Evolutionary conservation across 2,329 filamentous ascomycete species (phyloP).

Genomic region (Aspergillus sp.): DNA sequence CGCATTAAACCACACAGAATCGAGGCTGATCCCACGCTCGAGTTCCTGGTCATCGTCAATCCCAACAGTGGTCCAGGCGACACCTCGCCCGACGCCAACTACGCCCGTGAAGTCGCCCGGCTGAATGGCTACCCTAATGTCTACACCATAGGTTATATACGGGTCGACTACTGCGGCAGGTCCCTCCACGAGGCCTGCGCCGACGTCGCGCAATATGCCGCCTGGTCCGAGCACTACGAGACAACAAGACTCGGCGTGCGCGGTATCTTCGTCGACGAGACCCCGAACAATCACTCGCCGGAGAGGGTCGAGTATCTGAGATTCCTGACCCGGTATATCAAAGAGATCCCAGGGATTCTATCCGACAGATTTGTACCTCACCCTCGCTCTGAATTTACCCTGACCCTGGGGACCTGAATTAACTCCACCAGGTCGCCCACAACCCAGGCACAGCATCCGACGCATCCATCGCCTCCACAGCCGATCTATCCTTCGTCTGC

Average conservation of each 20-base stretch:
- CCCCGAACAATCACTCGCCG: constrained; percentile 13
- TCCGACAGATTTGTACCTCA: constrained; percentile 10
- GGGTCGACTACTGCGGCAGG: constrained; percentile 25
- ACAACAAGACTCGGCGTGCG: constrained; percentile 11
- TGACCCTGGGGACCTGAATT: not conserved
- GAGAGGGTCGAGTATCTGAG: constrained; percentile 11
- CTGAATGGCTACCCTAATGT: constrained; percentile 20
- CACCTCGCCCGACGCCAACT: constrained; percentile 14
- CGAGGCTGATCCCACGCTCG: constrained; percentile 8
- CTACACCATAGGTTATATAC: constrained; percentile 24
- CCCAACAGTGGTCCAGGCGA: constrained; percentile 20
- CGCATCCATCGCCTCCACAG: constrained; percentile 2
- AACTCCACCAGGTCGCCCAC: constrained; percentile 11
- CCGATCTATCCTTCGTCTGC: constrained; percentile 17
- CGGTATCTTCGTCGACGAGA: constrained; percentile 21
- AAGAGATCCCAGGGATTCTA: constrained; percentile 5
- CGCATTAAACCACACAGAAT: constrained; percentile 7
- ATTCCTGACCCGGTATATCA: constrained; percentile 5
- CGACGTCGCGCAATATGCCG: constrained; percentile 20
- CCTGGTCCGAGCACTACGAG: constrained; percentile 11
- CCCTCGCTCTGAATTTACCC: not conserved
- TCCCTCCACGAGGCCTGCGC: constrained; percentile 11
- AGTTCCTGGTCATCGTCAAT: constrained; percentile 20
- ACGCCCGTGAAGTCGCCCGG: constrained; percentile 14
- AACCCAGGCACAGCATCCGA: constrained; percentile 20